phyloP scores from a whole-genome alignment of 2,329 filamentous ascomycete species.

The Xylariales sp. region DNA sequence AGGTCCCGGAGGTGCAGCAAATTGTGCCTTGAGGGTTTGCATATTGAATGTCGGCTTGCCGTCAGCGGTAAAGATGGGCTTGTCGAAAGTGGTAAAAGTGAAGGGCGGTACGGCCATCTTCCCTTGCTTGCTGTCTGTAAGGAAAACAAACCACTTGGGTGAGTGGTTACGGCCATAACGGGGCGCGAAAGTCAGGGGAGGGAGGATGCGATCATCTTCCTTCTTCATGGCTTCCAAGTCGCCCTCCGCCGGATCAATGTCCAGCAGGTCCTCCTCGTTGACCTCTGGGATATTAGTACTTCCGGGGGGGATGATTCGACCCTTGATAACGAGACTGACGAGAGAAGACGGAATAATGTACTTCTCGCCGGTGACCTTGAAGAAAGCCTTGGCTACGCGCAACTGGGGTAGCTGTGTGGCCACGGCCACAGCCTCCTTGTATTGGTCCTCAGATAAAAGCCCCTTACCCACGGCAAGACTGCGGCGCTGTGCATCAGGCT shows the following conservation, averaged over 20 bases:
- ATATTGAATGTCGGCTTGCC: slow-evolving; percentile 90
- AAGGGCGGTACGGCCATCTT: slow-evolving; percentile 97
- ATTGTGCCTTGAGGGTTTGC: slow-evolving; percentile 95
- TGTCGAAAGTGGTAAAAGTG: slow-evolving; percentile 89
- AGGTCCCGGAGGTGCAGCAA: slow-evolving; percentile 86
- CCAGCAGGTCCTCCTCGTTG: slow-evolving; percentile 76
- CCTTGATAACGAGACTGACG: slow-evolving; percentile 92
- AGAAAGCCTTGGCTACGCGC: slow-evolving; percentile 87
- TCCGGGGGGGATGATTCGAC: slow-evolving; percentile 86
- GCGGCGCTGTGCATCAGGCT: slow-evolving; percentile 71
- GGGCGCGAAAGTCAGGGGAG: slow-evolving; percentile 84
- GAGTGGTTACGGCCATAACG: slow-evolving; percentile 87
- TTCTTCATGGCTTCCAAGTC: slow-evolving; percentile 74
- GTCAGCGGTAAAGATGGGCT: slow-evolving; percentile 74
- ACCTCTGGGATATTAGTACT: slow-evolving; percentile 69
- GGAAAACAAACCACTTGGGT: slow-evolving; percentile 90
- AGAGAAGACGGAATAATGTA: slow-evolving; percentile 89
- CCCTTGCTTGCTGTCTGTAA: slow-evolving; percentile 88
- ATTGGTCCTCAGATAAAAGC: slow-evolving; percentile 72
- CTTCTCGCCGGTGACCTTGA: slow-evolving; percentile 95
- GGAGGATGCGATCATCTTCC: slow-evolving; percentile 58
- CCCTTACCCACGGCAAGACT: slow-evolving; percentile 64
- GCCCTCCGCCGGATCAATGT: slow-evolving; percentile 88
- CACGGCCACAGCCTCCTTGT: slow-evolving; percentile 68
- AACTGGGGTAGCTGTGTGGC: slow-evolving; percentile 82